These are phyloP conservation scores for Arachis hypogaea DNA, from an alignment of 306 rosid genomes.

Conservation along the genomic window DNA sequence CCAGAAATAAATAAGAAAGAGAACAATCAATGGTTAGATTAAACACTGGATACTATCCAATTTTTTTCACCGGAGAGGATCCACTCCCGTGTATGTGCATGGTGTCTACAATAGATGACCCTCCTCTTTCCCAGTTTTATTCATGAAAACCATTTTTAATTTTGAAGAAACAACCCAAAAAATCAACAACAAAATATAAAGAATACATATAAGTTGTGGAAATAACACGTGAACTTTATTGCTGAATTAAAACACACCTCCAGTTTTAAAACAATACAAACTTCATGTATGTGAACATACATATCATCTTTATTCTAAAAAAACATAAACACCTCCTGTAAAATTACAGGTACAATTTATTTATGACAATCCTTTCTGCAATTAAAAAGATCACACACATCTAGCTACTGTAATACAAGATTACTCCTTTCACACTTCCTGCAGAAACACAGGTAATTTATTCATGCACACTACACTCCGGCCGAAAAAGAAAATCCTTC, in stretches of 20 bases:
- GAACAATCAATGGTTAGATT: too few relatives aligned
- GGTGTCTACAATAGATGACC: too few relatives aligned
- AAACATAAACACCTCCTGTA: not conserved
- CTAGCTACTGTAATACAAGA: not conserved
- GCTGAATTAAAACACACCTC: not conserved
- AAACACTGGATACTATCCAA: too few relatives aligned
- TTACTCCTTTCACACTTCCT: not conserved
- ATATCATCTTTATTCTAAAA: not conserved
- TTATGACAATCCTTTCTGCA: not conserved
- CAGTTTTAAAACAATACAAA: not conserved
- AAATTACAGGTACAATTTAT: not conserved
- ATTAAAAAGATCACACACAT: not conserved
- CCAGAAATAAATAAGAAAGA: too few relatives aligned
- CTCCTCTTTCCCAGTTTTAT: too few relatives aligned
- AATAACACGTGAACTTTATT: not conserved
- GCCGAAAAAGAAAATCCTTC: not conserved
- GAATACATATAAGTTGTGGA: not conserved
- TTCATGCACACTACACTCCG: conserved; percentile 8
- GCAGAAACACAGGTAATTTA: not conserved
- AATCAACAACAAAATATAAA: too few relatives aligned
- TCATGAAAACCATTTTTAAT: too few relatives aligned
- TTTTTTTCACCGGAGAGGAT: too few relatives aligned
- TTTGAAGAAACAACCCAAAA: too few relatives aligned
- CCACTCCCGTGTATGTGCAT: too few relatives aligned
- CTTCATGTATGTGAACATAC: too few relatives aligned